phyloP scores from a whole-genome alignment of 2,329 filamentous ascomycete species.

The Pseudocercospora ulei region DNA sequence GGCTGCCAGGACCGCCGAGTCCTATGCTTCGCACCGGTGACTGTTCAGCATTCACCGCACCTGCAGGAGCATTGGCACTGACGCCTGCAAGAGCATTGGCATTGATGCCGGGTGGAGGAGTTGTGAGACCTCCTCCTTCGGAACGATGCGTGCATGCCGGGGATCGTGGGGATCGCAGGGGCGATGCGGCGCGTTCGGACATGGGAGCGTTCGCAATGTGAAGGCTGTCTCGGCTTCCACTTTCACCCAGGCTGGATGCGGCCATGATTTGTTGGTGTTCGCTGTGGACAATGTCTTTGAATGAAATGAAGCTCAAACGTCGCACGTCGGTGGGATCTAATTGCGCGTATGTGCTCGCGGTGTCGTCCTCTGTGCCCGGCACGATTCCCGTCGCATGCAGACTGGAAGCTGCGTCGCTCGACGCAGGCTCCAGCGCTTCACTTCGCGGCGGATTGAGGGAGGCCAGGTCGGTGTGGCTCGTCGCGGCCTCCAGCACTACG shows the following conservation, averaged over 20 bases:
- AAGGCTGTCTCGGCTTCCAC: constrained; percentile 58
- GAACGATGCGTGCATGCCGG: constrained; percentile 22
- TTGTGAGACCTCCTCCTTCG: constrained; percentile 21
- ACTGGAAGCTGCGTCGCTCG: constrained; percentile 51
- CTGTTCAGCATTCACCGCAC: constrained; percentile 17
- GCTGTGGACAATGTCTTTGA: constrained; percentile 85
- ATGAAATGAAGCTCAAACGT: constrained; percentile 87
- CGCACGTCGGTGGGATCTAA: constrained; percentile 70
- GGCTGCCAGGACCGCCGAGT: constrained; percentile 23
- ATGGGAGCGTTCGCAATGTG: constrained; percentile 38
- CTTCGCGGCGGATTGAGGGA: constrained; percentile 21
- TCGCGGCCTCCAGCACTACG: constrained; percentile 43
- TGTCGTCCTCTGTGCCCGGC: constrained; percentile 50
- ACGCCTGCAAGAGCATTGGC: constrained; percentile 13
- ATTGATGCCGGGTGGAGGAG: constrained; percentile 44
- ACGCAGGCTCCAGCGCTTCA: constrained; percentile 6
- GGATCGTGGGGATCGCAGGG: constrained; percentile 59
- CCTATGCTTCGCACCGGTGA: constrained; percentile 19
- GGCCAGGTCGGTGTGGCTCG: constrained; percentile 27
- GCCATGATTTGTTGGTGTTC: constrained; percentile 48
- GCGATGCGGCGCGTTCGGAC: constrained; percentile 64
- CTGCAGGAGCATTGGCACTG: too few relatives aligned
- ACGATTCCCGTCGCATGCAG: constrained; percentile 77
- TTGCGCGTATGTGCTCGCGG: constrained; percentile 64
- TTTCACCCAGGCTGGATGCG: constrained; percentile 37